These are phyloP conservation scores for Syzygium malaccense DNA, from an alignment of 441 rosid species.

Conservation along the genomic window DNA sequence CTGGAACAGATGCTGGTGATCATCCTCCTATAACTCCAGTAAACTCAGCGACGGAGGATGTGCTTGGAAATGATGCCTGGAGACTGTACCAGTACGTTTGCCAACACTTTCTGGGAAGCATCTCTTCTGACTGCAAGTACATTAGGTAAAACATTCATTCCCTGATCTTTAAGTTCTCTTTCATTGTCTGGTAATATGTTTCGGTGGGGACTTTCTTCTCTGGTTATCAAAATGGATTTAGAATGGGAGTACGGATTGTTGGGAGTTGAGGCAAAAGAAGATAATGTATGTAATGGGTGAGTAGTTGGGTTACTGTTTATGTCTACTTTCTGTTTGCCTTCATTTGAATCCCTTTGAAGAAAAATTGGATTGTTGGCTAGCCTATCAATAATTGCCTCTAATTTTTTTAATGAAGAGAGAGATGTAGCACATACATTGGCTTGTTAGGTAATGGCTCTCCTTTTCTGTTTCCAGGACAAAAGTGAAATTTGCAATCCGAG, in stretches of 20 bases:
- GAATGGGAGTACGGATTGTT: not conserved
- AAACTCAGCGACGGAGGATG: constrained; percentile 62
- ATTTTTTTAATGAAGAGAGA: not conserved
- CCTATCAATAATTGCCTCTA: not conserved
- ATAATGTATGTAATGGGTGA: not conserved
- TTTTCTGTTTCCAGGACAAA: constrained; percentile 48
- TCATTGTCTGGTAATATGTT: not conserved
- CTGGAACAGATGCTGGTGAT: constrained; percentile 86
- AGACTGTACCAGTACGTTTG: constrained; percentile 85
- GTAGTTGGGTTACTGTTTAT: not conserved
- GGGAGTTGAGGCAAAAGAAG: not conserved
- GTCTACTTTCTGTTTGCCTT: not conserved
- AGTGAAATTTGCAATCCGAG: constrained; percentile 69
- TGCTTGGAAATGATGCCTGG: constrained; percentile 84
- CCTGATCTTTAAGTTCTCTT: not conserved
- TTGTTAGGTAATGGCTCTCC: not conserved
- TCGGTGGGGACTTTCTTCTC: not conserved
- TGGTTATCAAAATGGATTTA: not conserved
- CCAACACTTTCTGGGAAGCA: constrained; percentile 84
- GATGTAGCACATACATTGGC: not conserved
- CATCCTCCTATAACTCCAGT: constrained; percentile 98
- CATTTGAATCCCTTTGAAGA: not conserved
- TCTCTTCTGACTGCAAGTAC: constrained; percentile 91
- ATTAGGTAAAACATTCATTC: constrained; percentile 37
- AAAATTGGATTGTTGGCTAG: not conserved